phyloP scores from a whole-genome alignment of 805 yeast genomes.

The Saccharomyces jurei region DNA sequence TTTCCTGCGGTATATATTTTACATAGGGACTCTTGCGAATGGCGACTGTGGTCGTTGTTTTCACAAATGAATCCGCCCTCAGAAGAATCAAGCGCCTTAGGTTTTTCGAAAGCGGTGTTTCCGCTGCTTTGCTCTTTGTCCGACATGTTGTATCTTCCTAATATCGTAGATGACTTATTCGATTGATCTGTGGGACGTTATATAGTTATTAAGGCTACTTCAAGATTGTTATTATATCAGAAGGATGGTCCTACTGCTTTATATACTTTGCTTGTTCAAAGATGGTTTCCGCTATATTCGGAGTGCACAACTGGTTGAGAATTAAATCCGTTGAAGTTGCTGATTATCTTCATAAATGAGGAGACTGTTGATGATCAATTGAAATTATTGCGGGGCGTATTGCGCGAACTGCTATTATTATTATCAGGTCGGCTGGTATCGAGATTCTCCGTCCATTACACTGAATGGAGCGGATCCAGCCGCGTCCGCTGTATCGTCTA shows the following conservation, averaged over 20 bases:
- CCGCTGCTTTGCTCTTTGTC: slow-evolving; percentile 11
- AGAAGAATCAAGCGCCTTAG: not conserved
- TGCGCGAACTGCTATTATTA: not conserved
- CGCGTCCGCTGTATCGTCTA: not conserved
- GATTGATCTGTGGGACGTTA: not conserved
- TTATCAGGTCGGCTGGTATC: not conserved
- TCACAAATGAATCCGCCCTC: not conserved
- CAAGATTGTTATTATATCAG: not conserved
- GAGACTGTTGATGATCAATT: not conserved
- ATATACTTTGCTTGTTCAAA: not conserved
- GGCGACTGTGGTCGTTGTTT: not conserved
- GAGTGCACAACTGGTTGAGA: not conserved
- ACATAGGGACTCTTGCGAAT: slow-evolving; percentile 4
- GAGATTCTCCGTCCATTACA: not conserved
- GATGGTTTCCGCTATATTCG: not conserved
- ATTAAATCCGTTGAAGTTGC: not conserved
- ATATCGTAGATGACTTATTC: not conserved
- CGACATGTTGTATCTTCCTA: not conserved
- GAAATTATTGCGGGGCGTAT: not conserved
- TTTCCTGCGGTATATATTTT: slow-evolving; percentile 31
- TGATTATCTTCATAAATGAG: not conserved
- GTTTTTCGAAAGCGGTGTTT: slow-evolving; percentile 6
- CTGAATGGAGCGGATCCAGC: not conserved
- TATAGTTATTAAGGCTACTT: not conserved
- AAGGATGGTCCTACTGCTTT: not conserved